Evolutionary conservation across 805 yeast species (phyloP).

Genomic region (Saitoella complicata): DNA sequence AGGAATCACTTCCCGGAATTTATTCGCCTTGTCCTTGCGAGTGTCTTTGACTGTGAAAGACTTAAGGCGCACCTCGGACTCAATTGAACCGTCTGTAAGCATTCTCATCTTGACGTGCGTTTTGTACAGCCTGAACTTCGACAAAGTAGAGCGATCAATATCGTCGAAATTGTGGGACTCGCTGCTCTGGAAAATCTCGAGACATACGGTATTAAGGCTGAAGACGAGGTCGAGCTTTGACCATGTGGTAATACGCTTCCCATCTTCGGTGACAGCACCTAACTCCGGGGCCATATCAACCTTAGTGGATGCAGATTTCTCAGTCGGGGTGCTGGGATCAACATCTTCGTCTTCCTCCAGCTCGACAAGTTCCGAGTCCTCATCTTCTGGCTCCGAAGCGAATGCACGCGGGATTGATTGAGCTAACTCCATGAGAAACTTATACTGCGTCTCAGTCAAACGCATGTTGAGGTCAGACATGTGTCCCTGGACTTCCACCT

Average conservation of each 20-base stretch:
- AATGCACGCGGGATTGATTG: conserved; percentile 13
- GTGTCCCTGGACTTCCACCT: conserved; percentile 12
- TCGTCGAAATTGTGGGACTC: conserved; percentile 12
- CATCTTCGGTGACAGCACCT: no score
- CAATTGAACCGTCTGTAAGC: conserved; percentile 38
- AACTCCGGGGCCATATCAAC: neutral
- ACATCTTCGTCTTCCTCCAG: no score
- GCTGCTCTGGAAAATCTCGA: conserved; percentile 12
- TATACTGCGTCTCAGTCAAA: conserved; percentile 15
- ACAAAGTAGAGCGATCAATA: conserved; percentile 22
- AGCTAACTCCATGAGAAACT: conserved; percentile 12
- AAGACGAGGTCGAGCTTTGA: conserved; percentile 14
- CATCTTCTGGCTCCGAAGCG: conserved; percentile 8
- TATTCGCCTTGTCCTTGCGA: conserved; percentile 43
- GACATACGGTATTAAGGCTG: conserved; percentile 9
- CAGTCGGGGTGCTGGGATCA: neutral
- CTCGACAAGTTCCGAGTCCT: neutral
- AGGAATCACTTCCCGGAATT: conserved; percentile 71
- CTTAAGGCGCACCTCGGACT: conserved; percentile 44
- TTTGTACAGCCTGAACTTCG: conserved; percentile 45
- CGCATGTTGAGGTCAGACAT: conserved; percentile 15
- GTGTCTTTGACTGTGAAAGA: conserved; percentile 69
- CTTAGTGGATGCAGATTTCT: neutral
- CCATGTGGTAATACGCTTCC: no score
- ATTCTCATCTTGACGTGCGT: conserved; percentile 35